Percentiles rank a stretch among this genome's conserved stretches.
Evolutionary conservation across 129 eudicot species (phyloP).

Genomic region (sunflower (Helianthus annuus)): DNA sequence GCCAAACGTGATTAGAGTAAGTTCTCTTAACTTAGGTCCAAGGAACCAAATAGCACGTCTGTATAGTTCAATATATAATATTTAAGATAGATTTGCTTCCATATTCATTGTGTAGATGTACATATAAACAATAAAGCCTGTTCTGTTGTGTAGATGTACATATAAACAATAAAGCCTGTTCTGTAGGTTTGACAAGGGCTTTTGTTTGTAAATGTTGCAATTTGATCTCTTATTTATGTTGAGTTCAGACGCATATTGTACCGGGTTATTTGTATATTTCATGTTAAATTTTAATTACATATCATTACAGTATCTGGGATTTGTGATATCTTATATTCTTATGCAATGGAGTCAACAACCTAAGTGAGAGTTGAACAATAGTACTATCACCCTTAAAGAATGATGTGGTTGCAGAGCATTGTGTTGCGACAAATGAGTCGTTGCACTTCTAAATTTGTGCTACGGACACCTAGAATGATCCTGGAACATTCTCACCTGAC

Average conservation of each 20-base stretch:
- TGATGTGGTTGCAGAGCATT: too few relatives aligned
- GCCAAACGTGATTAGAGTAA: conserved; percentile 24
- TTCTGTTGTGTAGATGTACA: conserved; percentile 8
- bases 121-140: not conserved
- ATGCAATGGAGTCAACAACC: too few relatives aligned
- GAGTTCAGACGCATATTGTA: not conserved
- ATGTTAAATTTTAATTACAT: not conserved
- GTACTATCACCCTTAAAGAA: too few relatives aligned
- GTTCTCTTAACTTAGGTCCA: not conserved
- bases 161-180: not conserved
- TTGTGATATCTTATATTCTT: not conserved
- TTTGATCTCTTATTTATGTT: not conserved
- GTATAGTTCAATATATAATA: conserved; percentile 3
- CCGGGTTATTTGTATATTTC: not conserved
- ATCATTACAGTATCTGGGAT: not conserved
- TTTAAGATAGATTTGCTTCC: conserved; percentile 4
- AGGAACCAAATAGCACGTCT: not conserved
- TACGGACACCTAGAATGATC: too few relatives aligned
- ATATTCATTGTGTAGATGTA: not conserved
- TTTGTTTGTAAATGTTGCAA: conserved; percentile 7
- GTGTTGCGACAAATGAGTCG: too few relatives aligned
- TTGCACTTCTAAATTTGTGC: too few relatives aligned
- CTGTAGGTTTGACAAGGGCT: not conserved
- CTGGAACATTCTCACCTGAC: too few relatives aligned
- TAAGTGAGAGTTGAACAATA: too few relatives aligned